Evolutionary conservation across 1,139 yeast species (phyloP).

Genomic region (Debaryomycetaceae sp.): DNA sequence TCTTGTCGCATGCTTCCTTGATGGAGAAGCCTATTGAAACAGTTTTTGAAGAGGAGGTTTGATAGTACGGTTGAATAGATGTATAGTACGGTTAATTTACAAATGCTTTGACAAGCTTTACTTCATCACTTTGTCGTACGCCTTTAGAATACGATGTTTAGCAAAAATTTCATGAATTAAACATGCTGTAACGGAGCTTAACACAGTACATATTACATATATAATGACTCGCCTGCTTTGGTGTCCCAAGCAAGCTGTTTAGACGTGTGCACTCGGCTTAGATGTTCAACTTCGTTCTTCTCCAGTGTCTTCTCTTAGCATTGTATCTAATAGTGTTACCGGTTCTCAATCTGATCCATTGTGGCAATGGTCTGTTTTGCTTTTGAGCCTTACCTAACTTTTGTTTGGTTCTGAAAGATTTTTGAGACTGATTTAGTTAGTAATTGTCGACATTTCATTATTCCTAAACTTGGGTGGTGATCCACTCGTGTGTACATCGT

Average conservation of each 20-base stretch:
- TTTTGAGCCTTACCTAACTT: slow-evolving; percentile 98
- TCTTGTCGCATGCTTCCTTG: slow-evolving; percentile 86
- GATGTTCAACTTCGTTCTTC: slow-evolving; percentile 99
- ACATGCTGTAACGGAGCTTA: slow-evolving; percentile 16
- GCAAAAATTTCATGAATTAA: slow-evolving; percentile 12
- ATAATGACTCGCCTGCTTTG: background rate
- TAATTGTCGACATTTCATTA: background rate
- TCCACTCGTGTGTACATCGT: too few relatives aligned
- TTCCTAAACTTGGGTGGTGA: too few relatives aligned
- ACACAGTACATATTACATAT: slow-evolving; percentile 1
- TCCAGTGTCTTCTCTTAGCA: slow-evolving; percentile 99
- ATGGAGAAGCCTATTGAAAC: slow-evolving; percentile 98
- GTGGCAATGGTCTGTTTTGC: slow-evolving; percentile 99
- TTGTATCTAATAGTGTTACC: slow-evolving; percentile 97
- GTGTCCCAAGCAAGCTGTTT: background rate
- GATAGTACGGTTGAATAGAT: slow-evolving; percentile 4
- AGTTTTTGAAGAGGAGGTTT: slow-evolving; percentile 84
- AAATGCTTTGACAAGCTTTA: too few relatives aligned
- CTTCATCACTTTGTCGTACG: too few relatives aligned
- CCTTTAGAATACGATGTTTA: background rate
- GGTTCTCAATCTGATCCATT: slow-evolving; percentile 99
- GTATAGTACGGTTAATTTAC: background rate
- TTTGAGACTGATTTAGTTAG: slow-evolving; percentile 65
- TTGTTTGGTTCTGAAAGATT: slow-evolving; percentile 97
- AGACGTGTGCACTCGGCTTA: slow-evolving; percentile 40